Evolutionary conservation across 2,329 filamentous ascomycete genomes (phyloP).

Genomic region (Fusarium sp.): DNA sequence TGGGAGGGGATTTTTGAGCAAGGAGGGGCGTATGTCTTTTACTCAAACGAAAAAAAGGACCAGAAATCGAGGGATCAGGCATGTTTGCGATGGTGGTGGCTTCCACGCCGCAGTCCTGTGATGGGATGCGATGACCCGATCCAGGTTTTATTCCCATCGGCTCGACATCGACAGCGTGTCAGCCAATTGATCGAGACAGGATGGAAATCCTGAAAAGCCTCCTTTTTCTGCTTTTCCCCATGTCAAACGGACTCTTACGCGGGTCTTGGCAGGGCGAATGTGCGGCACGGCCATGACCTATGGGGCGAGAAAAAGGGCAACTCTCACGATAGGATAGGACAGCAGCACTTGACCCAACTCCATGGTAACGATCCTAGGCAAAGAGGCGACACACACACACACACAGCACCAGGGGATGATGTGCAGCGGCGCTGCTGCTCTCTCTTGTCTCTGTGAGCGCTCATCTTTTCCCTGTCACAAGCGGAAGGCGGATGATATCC

Average conservation of each 20-base stretch:
- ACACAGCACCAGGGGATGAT: constrained; percentile 11
- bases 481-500: constrained; percentile 22
- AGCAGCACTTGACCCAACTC: not conserved
- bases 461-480: constrained; percentile 15
- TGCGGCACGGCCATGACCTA: constrained; percentile 2
- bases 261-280: constrained; percentile 25
- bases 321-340: constrained; percentile 11
- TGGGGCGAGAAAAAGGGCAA: constrained; percentile 8
- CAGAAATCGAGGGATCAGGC: constrained; percentile 9
- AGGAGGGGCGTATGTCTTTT: constrained; percentile 5
- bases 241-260: constrained; percentile 7
- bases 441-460: constrained; percentile 1
- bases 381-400: not conserved
- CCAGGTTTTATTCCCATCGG: constrained; percentile 15
- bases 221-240: constrained; percentile 8
- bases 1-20: not conserved
- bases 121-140: constrained; percentile 26
- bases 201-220: constrained; percentile 17
- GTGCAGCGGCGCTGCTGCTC: not conserved
- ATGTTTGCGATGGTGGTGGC: constrained; percentile 33
- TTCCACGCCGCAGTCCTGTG: constrained; percentile 15
- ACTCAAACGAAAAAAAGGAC: not conserved
- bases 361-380: constrained; percentile 1
- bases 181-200: constrained; percentile 14
- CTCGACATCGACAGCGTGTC: constrained; percentile 23